Percentiles rank a stretch among this genome's conserved stretches.
Conservation (phyloP, 2,329 filamentous ascomycete species). For the Ambrosiella beaveri region DNA sequence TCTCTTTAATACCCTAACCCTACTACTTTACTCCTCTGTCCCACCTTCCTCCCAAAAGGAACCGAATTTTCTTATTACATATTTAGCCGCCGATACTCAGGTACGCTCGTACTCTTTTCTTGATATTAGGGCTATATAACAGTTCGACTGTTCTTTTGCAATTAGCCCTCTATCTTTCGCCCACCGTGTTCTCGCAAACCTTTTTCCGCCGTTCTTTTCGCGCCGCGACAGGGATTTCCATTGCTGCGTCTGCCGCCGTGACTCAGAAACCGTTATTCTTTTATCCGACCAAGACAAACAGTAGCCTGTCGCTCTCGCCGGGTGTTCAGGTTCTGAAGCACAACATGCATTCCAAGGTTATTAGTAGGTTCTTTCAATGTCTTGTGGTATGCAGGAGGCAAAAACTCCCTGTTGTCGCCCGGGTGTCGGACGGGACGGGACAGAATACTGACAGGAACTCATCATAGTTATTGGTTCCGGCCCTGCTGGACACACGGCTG, state of each 20-base stretch:
- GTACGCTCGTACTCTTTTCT: background rate
- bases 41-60: too few species aligned
- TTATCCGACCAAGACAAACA: background rate
- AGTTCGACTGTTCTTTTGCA: background rate
- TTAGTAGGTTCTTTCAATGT: constrained; percentile 44
- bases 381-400: background rate
- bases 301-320: background rate
- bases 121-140: background rate
- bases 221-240: constrained; percentile 54
- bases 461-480: constrained; percentile 70
- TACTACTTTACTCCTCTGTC: too few species aligned
- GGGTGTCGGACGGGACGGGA: too few species aligned
- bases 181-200: constrained; percentile 82
- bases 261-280: constrained; percentile 7
- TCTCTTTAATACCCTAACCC: too few species aligned
- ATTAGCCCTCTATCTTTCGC: constrained; percentile 24
- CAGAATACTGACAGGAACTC: constrained; percentile 26
- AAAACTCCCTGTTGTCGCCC: too few species aligned
- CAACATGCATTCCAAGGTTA: constrained; percentile 78
- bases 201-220: constrained; percentile 55
- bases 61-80: too few species aligned
- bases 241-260: constrained; percentile 45
- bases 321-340: background rate
- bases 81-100: too few species aligned
- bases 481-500: constrained; percentile 91